A percentile compares a stretch with the other conserved stretches of the same genome.
Evolutionary conservation across 805 yeast genomes (phyloP).

Genomic region (Debaryomyces tyrocola): DNA sequence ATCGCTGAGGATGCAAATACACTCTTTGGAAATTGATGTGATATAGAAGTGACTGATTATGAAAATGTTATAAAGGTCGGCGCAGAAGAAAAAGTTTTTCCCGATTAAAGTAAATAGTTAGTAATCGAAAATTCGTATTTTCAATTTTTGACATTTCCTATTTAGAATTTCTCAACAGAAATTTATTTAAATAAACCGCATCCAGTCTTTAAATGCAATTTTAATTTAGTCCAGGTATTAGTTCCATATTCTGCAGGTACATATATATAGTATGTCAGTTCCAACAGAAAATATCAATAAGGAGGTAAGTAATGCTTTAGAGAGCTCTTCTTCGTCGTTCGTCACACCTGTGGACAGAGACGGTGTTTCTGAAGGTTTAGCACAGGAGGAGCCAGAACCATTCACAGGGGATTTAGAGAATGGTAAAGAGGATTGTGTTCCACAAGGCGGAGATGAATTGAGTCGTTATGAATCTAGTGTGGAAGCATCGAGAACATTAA

Average conservation of each 20-base stretch:
- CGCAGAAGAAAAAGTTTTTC: too few species aligned
- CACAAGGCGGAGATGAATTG: constrained; percentile 14
- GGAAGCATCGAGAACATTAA: constrained; percentile 15
- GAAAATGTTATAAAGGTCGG: too few species aligned
- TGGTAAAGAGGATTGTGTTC: constrained; percentile 5
- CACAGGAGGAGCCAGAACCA: not conserved
- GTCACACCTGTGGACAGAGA: not conserved
- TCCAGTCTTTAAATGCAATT: not conserved
- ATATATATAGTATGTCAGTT: not conserved
- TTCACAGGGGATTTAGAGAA: constrained; percentile 4
- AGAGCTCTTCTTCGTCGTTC: not conserved
- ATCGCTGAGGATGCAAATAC: too few species aligned
- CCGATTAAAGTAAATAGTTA: too few species aligned
- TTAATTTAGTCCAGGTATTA: not conserved
- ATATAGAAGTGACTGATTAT: too few species aligned
- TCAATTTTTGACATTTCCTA: too few species aligned
- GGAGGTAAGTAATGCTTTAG: not conserved
- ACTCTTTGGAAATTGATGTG: too few species aligned
- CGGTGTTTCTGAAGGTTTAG: not conserved
- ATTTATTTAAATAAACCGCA: too few species aligned
- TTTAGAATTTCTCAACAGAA: too few species aligned
- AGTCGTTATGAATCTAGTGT: constrained; percentile 17
- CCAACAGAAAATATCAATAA: not conserved
- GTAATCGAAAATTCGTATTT: too few species aligned
- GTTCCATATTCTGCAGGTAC: not conserved